Evolutionary conservation across 352 stramenopile species (phyloP).

Genomic region (Globisporangium takayamanum): DNA sequence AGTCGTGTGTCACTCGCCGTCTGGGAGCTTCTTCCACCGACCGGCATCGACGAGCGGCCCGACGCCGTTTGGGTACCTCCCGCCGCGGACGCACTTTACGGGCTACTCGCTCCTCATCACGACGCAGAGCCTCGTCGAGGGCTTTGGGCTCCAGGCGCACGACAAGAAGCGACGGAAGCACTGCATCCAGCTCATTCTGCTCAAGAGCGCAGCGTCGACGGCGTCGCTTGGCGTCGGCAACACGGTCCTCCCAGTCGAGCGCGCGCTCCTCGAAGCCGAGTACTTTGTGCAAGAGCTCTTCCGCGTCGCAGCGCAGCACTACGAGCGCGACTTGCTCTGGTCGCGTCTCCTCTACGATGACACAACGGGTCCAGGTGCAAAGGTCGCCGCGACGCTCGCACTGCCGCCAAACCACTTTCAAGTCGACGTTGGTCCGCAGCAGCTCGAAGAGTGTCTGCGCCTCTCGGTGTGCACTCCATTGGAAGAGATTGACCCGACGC

Average conservation of each 20-base stretch:
- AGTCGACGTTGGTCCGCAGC: constrained; percentile 69
- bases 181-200: constrained; percentile 61
- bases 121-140: constrained; percentile 43
- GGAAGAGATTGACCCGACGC: constrained; percentile 63
- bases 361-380: constrained; percentile 31
- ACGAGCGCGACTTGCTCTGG: constrained; percentile 83
- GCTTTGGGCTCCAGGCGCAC: constrained; percentile 22
- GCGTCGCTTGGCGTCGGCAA: constrained; percentile 38
- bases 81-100: constrained; percentile 14
- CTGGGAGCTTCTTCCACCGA: constrained; percentile 77
- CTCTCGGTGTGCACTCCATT: constrained; percentile 79
- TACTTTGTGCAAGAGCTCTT: constrained; percentile 76
- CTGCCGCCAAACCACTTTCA: constrained; percentile 53
- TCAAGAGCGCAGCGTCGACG: constrained; percentile 35
- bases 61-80: constrained; percentile 17
- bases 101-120: constrained; percentile 80
- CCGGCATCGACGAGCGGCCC: constrained; percentile 21
- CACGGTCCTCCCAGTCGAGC: constrained; percentile 45
- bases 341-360: constrained; percentile 75
- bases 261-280: constrained; percentile 68
- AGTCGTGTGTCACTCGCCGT: constrained; percentile 68
- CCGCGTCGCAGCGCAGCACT: constrained; percentile 70
- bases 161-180: constrained; percentile 52
- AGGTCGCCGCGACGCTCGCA: constrained; percentile 49
- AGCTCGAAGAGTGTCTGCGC: constrained; percentile 78